Evolutionary conservation across 345 rosid species (phyloP), one percentile per base, ranked within the genome.

Genomic region (Corymbia maculata): DNA sequence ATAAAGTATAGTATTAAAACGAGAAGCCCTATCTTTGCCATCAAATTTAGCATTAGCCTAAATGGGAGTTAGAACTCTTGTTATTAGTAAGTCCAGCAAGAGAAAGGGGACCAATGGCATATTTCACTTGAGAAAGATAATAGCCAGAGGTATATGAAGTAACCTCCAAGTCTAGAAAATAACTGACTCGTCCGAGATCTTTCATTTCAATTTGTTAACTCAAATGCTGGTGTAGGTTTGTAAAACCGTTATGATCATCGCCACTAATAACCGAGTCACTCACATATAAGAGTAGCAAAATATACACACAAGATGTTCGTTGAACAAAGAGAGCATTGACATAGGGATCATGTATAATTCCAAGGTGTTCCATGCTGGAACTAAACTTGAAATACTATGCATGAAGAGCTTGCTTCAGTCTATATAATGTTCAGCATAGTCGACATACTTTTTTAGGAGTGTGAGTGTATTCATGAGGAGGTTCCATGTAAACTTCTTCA

Each of bases 241-340:
- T 55, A 55, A 55, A 3, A 0, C 0, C 1, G 0, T 55, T 55
- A 22, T 55, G 6, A 22, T 55, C 12, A 55, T 22, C 22, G 12
- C 28, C 22, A 55, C 28, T 22, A 55, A 55, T 9, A 4, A 55
- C 11, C 61, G 22, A 3, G 61, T 26, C 12, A 55, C 6, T 12
- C 61, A 22, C 61, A 55, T 55, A 55, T 55, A 55, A 55, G 61
- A 21, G 1, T 55, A 26, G 28, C 5, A 22, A 0, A 55, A 55
- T 55, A 55, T 9, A 55, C 12, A 28, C 61, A 8, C 13, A 55
- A 55, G 28, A 22, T 55, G 61, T 55, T 55, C 22, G 11, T 22
- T 55, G 61, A 55, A 9, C 28, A 55, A 55, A 55, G 28, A 55
- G 12, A 9, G 0, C 22, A 2, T 55, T 22, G 28, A 21, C 26